phyloP scores from a whole-genome alignment of 2,329 filamentous ascomycete genomes.

The Aspergillus melleus region DNA sequence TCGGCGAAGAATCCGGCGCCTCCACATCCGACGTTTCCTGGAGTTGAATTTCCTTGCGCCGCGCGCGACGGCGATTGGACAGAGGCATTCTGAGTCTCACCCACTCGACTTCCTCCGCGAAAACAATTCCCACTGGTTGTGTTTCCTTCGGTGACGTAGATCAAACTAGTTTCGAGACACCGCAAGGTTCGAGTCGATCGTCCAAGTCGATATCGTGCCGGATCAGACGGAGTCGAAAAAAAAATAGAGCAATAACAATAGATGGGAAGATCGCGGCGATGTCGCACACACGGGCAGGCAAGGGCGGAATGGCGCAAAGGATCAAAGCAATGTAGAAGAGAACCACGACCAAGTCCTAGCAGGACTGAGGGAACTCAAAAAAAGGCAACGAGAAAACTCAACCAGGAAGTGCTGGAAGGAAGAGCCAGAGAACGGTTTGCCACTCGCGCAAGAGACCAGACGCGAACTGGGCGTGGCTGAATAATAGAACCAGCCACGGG shows the following conservation, averaged over 20 bases:
- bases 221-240: not conserved
- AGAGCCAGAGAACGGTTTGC: conserved; percentile 36
- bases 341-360: conserved; percentile 1
- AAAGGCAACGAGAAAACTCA: conserved; percentile 12
- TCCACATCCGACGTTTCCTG: conserved; percentile 48
- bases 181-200: not conserved
- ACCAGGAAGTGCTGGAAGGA: conserved; percentile 22
- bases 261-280: not conserved
- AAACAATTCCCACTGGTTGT: not conserved
- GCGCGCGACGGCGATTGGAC: conserved; percentile 46
- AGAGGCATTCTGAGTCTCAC: conserved; percentile 36
- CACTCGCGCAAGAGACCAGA: conserved; percentile 27
- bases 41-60: conserved; percentile 47
- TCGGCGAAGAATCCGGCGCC: conserved; percentile 49
- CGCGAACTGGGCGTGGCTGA: conserved; percentile 21
- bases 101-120: not conserved
- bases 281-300: not conserved
- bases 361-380: conserved; percentile 10
- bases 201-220: not conserved
- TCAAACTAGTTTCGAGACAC: not conserved
- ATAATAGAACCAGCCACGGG: conserved; percentile 19
- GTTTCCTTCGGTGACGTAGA: not conserved
- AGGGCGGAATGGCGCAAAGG: not conserved
- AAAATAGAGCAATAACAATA: not conserved
- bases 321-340: not conserved